Base-by-base conservation (phyloP, 2,329 filamentous ascomycete species). In the Pyrenophora graminea region DNA sequence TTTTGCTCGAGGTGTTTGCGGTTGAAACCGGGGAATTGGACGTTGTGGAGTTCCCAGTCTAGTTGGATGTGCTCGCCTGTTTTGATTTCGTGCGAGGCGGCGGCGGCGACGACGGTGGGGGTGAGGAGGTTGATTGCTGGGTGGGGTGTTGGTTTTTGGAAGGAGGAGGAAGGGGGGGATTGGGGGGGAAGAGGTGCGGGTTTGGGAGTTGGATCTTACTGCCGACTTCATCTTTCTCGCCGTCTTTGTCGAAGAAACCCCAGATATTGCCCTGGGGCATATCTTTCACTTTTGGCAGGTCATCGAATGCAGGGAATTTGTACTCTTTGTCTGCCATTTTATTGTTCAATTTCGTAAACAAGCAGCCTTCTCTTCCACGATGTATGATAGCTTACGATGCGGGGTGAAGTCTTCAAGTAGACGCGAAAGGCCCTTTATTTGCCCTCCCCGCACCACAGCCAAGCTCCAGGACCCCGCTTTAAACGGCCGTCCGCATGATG, bases 31-130 rank as follows among this genome's bases (percentile, higher is more conserved):
- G 82, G 79, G 56, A 79, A 76, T 50, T 84, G 80, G 2, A 84
- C 69, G 59, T 84, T 84, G 17, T 76, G 79, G 53, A 85, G 63
- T 19, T 81, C 78, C 82, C 82, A 85, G 21, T 77, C 77, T 33
- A 85, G 72, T 8, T 78, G 78, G 19, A 83, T 76, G 27, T 80
- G 74, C 17, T 72, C 72, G 10, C 82, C 82, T 0, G 77, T 79
- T 33, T 72, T 74, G 58, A 85, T 83, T 58, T 82, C 78, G 4
- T 73, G 70, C 4, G 73, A 70, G 2, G 82, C 81, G 0, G 79
- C 81, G 0, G 79, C 75, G 18, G 73, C 71, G 3, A 84, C 79
- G 1, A 80, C 69, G 1, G 81, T 74, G 1, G 81, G 78, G 0
- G 82, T 84, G 21, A 85, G 74, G 3, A 71, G 63, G 18, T 71